Evolutionary conservation across 805 yeast species (phyloP).

Genomic region (Brettanomyces anomalus): DNA sequence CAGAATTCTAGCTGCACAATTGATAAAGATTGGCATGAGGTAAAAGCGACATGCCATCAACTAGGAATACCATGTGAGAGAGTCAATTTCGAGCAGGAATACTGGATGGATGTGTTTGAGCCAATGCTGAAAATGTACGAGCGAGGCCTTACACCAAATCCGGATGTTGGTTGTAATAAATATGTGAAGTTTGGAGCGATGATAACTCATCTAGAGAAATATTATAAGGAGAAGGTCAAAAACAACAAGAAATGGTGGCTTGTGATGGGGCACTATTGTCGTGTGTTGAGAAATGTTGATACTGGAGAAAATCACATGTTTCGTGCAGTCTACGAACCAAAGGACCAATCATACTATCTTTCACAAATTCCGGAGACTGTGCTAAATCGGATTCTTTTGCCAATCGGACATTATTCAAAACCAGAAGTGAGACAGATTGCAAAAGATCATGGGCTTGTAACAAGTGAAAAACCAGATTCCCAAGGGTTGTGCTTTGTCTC

Average conservation of each 20-base stretch:
- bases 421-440: conserved; percentile 71
- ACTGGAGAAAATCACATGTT: conserved; percentile 25
- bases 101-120: conserved; percentile 86
- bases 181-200: conserved; percentile 82
- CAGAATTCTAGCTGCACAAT: conserved; percentile 42
- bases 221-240: conserved; percentile 15
- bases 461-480: conserved; percentile 82
- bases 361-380: conserved; percentile 49
- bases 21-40: conserved; percentile 87
- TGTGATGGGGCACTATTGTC: conserved; percentile 80
- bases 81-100: conserved; percentile 80
- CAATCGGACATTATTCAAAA: conserved; percentile 72
- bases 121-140: conserved; percentile 79
- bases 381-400: conserved; percentile 52
- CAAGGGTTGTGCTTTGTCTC: conserved; percentile 91
- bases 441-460: conserved; percentile 36
- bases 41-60: conserved; percentile 50
- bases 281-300: conserved; percentile 32
- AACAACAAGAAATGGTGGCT: conserved; percentile 56
- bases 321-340: conserved; percentile 47
- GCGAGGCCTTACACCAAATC: conserved; percentile 82
- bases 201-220: conserved; percentile 40
- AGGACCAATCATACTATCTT: conserved; percentile 89
- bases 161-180: conserved; percentile 83
- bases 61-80: conserved; percentile 62